Evolutionary conservation across 257 asterid genomes (phyloP), one percentile per base, ranked within the genome.

Genomic region (Verbena officinalis): DNA sequence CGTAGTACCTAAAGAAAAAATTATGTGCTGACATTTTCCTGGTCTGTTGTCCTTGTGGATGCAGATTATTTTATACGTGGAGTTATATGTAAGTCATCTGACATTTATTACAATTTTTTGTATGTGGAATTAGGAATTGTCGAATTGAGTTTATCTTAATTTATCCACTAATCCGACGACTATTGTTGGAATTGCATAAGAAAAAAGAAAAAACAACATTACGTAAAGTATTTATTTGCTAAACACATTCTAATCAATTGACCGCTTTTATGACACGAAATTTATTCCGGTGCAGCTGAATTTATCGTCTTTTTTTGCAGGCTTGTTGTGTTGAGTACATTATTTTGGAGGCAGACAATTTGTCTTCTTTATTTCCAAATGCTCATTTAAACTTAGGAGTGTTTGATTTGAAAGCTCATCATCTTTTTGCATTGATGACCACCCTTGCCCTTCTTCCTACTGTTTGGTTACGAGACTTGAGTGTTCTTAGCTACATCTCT

Each of bases 291-390:
- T n/a, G 14, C 58, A 31, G 66, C 62, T 67, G 16, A 64, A 43
- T 65, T 52, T 22, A 65, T 17, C 31, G 17, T 20, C 33, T 21
- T 57, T 57, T 70, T 10, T 60, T 44, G 75, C 93, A 90, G 99
- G 96, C 96, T 48, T 80, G 93, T 71, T 90, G 99, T 50, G 87
- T 94, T 40, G 99, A 94, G 68, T 90, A 84, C 55, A 88, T 94
- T 69, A 94, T 88, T 59, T 78, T 94, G 81, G 99, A 94, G 75
- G 73, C 91, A 8, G 98, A 94, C 62, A 94, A 94, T 63, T 71
- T 94, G 67, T 78, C 99, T 4, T 87, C 96, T 21, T 67, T 94
- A 69, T 94, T 88, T 79, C 99, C 99, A 30, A 81, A 83, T 53
- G 91, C 87, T 1, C 95, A 83, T 67, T 27, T 90, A 63, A 83